These are phyloP conservation scores for Athelia sp. DNA, from an alignment of 1,284 basidiomycete species.

Conservation along the genomic window DNA sequence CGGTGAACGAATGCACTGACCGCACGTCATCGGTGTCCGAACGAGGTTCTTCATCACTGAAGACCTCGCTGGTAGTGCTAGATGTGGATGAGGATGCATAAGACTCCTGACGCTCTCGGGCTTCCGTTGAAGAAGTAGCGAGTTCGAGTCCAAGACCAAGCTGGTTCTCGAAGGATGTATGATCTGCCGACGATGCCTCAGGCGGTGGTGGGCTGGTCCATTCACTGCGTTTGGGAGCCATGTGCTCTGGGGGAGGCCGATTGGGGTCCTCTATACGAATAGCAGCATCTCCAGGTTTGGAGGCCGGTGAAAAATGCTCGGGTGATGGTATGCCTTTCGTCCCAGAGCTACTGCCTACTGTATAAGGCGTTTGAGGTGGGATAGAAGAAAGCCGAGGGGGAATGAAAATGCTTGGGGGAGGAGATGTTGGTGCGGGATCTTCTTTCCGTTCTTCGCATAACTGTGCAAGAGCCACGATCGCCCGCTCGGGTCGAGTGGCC, in stretches of 20 bases:
- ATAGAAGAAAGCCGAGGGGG: constrained; percentile 49
- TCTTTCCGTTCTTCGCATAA: constrained; percentile 77
- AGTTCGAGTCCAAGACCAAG: constrained; percentile 60
- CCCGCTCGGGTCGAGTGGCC: constrained; percentile 73
- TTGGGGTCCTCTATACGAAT: constrained; percentile 30
- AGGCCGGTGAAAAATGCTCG: constrained; percentile 36
- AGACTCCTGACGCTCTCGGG: constrained; percentile 40
- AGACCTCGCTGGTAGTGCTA: constrained; percentile 52
- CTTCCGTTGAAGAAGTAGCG: constrained; percentile 58
- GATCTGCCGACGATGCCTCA: constrained; percentile 64
- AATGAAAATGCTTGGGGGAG: constrained; percentile 43
- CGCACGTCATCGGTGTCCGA: constrained; percentile 64
- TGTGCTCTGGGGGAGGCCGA: constrained; percentile 58
- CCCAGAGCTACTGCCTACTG: constrained; percentile 55
- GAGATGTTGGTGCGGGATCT: constrained; percentile 40
- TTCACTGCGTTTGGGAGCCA: constrained; percentile 71
- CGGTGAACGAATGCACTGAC: constrained; percentile 57
- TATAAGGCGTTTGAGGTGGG: constrained; percentile 67
- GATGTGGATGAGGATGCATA: constrained; percentile 52
- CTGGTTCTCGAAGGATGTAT: constrained; percentile 58
- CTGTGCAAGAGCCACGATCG: constrained; percentile 75
- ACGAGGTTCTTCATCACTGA: constrained; percentile 57
- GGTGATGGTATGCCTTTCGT: constrained; percentile 38
- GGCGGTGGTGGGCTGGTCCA: constrained; percentile 83
- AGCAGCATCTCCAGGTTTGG: constrained; percentile 37